Conservation (phyloP, 345 rosid species). For the Lenwebbia sp. region DNA sequence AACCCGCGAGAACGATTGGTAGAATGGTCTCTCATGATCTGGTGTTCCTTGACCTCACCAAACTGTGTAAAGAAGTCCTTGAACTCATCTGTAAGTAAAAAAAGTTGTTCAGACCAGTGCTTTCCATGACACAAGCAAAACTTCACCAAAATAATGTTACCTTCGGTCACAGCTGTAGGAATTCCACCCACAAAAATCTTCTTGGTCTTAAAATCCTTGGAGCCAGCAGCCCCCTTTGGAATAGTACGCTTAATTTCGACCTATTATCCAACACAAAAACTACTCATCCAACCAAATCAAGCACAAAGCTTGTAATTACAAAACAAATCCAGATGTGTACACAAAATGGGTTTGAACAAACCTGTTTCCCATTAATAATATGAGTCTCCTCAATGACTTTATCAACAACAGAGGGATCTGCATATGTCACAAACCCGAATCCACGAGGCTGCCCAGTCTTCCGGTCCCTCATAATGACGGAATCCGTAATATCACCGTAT, state of each 20-base stretch:
- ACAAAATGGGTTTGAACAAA: neutral
- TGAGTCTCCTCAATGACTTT: conserved; percentile 71
- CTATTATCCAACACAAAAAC: conserved; percentile 20
- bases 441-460: conserved; percentile 93
- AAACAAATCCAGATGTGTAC: neutral
- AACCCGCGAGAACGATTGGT: conserved; percentile 80
- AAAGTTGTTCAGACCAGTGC: neutral
- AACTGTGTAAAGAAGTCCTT: conserved; percentile 60
- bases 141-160: conserved; percentile 10
- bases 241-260: conserved; percentile 92
- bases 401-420: conserved; percentile 84
- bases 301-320: neutral
- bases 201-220: conserved; percentile 81
- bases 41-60: conserved; percentile 69
- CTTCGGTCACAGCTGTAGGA: conserved; percentile 76
- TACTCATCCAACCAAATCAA: neutral
- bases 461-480: conserved; percentile 93
- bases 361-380: conserved; percentile 62
- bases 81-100: conserved; percentile 44
- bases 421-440: conserved; percentile 92
- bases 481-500: conserved; percentile 92
- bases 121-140: neutral
- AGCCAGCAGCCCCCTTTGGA: conserved; percentile 71
- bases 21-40: conserved; percentile 61
- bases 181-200: conserved; percentile 98